phyloP scores from a whole-genome alignment of 169 alveolate genomes.

The Eimeria acervulina region DNA sequence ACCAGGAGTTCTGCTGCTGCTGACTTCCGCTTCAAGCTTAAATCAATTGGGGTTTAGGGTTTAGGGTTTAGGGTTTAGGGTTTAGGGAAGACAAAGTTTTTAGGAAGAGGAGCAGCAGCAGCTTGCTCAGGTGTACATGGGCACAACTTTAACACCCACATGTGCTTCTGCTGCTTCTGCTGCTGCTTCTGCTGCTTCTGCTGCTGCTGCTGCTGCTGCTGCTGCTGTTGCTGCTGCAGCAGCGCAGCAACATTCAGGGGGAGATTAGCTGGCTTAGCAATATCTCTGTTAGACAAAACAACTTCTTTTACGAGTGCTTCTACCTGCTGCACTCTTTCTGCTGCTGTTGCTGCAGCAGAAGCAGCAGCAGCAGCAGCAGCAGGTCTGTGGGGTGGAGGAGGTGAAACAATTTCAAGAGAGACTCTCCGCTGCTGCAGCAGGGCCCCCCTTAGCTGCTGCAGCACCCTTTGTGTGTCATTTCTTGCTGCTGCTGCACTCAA shows the following conservation, averaged over 20 bases:
- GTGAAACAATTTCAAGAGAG: background rate
- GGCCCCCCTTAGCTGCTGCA: background rate
- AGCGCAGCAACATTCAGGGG: background rate
- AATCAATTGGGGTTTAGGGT: background rate
- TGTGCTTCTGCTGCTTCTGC: background rate
- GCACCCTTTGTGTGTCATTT: background rate
- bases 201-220: too few species aligned
- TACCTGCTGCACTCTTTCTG: background rate
- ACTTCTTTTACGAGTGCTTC: background rate
- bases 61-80: background rate
- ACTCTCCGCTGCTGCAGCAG: conserved; percentile 23
- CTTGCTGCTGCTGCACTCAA: background rate
- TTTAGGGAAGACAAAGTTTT: background rate
- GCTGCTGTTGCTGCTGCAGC: background rate
- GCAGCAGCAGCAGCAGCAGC: conserved; percentile 14
- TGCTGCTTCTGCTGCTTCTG: background rate
- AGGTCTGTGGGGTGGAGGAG: background rate
- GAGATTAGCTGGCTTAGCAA: background rate
- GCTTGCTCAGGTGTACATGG: conserved; percentile 18
- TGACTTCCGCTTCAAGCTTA: too few species aligned
- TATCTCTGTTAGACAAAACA: background rate
- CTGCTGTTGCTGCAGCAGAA: background rate
- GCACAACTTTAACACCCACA: background rate
- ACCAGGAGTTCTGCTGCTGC: too few species aligned
- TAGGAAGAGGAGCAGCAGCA: background rate